Evolutionary conservation across 208 protist species (phyloP), one percentile per base, ranked within the genome.

Genomic region (Leptomonas seymouri): DNA sequence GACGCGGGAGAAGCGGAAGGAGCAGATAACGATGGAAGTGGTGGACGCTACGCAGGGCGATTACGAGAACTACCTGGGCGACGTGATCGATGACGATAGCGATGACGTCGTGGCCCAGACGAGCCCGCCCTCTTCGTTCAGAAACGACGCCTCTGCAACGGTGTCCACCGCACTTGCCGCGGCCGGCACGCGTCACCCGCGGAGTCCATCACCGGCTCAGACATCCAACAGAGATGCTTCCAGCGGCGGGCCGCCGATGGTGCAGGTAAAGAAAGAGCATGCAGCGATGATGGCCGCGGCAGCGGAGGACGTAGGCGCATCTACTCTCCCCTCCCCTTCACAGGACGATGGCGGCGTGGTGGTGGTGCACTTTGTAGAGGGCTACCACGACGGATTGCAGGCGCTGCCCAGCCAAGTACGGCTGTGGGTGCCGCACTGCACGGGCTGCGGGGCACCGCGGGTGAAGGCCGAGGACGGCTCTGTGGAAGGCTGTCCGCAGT

Each of bases 351-450:
- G 81, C 14, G 85, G 81, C 18, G 84, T 90, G 25, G 80, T 91
- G 2, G 69, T 93, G 30, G 91, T 91, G 42, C 71, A 79, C 48
- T 96, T 85, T 62, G 79, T 84, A 3, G 82, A 86, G 48, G 65
- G 71, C 11, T 56, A 46, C 11, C 51, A 56, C n/a, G 67, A 65
- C 48, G 65, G 66, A 3, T 41, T 31, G 20, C 84, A 81, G 34
- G 80, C 80, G 4, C 54, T 93, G 44, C 88, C 88, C 7, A 93
- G 85, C 65, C 88, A 90, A 57, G 31, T 84, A 6, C 91, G 91
- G 3, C 50, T 89, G 34, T 96, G 91, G 88, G 76, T 84, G 5
- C 78, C 80, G 20, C 84, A 96, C 80, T 96, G 91, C 73, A 78
- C 80, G 0, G 34, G 46, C 20, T 96, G 91, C 60, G 67, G 69